phyloP scores from a whole-genome alignment of 1,284 basidiomycete genomes.

The Athelia psychrophila region DNA sequence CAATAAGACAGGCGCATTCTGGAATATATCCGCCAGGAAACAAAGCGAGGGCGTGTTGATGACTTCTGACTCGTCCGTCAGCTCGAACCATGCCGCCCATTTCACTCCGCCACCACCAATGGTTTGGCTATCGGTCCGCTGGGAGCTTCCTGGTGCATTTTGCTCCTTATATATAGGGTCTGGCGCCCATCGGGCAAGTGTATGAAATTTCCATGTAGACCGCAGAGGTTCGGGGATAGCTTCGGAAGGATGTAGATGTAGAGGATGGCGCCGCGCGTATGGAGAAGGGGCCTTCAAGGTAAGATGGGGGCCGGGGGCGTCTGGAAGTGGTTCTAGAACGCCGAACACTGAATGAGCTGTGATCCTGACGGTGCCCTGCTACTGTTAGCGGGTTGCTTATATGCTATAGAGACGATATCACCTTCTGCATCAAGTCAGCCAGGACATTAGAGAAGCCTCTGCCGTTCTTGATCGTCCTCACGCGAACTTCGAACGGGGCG shows the following conservation, averaged over 20 bases:
- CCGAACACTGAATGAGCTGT: constrained; percentile 57
- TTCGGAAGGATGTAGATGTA: constrained; percentile 47
- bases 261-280: constrained; percentile 53
- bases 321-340: constrained; percentile 33
- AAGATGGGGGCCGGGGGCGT: constrained; percentile 2
- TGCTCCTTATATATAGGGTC: constrained; percentile 38
- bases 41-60: constrained; percentile 46
- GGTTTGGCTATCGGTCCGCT: constrained; percentile 31
- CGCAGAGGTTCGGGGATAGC: constrained; percentile 18
- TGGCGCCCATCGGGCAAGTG: constrained; percentile 32
- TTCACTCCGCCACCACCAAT: constrained; percentile 48
- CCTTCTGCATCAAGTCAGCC: constrained; percentile 56
- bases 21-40: constrained; percentile 53
- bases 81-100: constrained; percentile 56
- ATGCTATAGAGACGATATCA: constrained; percentile 19
- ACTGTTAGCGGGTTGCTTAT: neutral
- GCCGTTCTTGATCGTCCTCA: constrained; percentile 44
- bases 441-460: constrained; percentile 50
- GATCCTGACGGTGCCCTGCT: constrained; percentile 43
- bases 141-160: constrained; percentile 32
- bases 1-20: constrained; percentile 41
- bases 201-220: constrained; percentile 30
- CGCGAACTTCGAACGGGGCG: constrained; percentile 40
- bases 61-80: constrained; percentile 38
- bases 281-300: constrained; percentile 23